Evolutionary conservation across 163 green algal species (phyloP).

Genomic region (Scenedesmus sp.): DNA sequence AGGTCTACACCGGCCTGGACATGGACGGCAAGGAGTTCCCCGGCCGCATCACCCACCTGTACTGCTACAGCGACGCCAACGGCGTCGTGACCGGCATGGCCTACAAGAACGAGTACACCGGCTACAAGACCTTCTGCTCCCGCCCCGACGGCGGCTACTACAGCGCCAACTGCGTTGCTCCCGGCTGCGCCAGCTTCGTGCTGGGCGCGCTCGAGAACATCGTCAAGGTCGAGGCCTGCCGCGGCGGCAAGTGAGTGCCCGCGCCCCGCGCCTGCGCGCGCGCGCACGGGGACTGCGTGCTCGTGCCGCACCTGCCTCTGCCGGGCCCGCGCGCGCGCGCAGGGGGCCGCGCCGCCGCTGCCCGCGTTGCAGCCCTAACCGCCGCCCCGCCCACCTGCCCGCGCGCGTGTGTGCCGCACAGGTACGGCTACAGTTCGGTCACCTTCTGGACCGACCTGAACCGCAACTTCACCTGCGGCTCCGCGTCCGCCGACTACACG

Average conservation of each 20-base stretch:
- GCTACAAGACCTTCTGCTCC: neutral
- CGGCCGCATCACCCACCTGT: neutral
- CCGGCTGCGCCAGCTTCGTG: no score
- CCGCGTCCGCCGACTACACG: neutral
- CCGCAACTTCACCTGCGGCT: constrained; percentile 5
- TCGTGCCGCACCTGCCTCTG: neutral
- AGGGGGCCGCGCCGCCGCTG: neutral
- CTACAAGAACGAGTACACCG: neutral
- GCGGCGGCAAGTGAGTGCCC: constrained; percentile 30
- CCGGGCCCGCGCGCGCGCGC: neutral
- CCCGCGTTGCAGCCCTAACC: neutral
- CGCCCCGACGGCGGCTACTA: no score
- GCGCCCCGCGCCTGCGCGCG: neutral
- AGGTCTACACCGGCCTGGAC: no score
- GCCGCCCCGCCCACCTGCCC: neutral
- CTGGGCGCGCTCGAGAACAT: constrained; percentile 28
- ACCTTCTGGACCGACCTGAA: constrained; percentile 23
- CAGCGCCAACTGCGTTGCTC: no score
- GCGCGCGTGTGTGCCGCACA: neutral
- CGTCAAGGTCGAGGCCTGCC: constrained; percentile 23
- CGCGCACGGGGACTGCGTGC: neutral
- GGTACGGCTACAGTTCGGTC: constrained; percentile 35
- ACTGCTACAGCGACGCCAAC: neutral
- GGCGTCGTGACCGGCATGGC: neutral
- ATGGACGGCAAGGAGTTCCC: neutral